Base-by-base conservation (phyloP, 306 rosid genomes). In the Medicago arabica region DNA sequence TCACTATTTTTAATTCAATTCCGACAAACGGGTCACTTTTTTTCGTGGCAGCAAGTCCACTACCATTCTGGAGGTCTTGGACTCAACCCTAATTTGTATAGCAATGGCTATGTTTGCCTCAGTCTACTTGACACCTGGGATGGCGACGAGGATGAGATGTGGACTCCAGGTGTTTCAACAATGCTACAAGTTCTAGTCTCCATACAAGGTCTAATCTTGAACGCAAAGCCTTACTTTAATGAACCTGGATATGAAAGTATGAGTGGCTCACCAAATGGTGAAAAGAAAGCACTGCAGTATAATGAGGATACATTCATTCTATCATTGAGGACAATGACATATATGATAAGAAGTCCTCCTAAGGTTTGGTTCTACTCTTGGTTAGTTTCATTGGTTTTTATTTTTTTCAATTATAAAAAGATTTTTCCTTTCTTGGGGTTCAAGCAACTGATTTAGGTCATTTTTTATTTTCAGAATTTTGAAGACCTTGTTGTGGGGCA, bases 161-260 rank as follows among this genome's bases (percentile, higher is more conserved):
- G 98, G 98, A 66, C 77, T 78, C 98, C 95, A 0, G 90, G 89
- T 38, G 67, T 80, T 70, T 94, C 98, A 16, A 91, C 98, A 16
- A 87, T 90, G 85, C 89, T 94, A 16, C 97, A 94, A 67, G 96
- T 94, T 81, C 82, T 94, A 72, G 98, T 94, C 67, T 94, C 98
- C 16, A 89, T 94, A 72, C 98, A 94, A 77, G 98, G 90, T 60
- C 85, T 94, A 53, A 88, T 94, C 77, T 84, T 94, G 87, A 94
- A 91, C 77, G 74, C 92, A 41, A 91, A 91, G 65, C 98, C 98
- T 69, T 94, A 76, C 76, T 94, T 89, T 65, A 94, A 94, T 46
- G 98, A 94, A 85, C 98, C 98, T 78, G 97, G 92, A 71, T 85
- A 15, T 88, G 96, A 78, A 58, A 31, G 3, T 25, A 67, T 17